phyloP scores from a whole-genome alignment of 2,329 filamentous ascomycete genomes.

The Penicillium thymicola region DNA sequence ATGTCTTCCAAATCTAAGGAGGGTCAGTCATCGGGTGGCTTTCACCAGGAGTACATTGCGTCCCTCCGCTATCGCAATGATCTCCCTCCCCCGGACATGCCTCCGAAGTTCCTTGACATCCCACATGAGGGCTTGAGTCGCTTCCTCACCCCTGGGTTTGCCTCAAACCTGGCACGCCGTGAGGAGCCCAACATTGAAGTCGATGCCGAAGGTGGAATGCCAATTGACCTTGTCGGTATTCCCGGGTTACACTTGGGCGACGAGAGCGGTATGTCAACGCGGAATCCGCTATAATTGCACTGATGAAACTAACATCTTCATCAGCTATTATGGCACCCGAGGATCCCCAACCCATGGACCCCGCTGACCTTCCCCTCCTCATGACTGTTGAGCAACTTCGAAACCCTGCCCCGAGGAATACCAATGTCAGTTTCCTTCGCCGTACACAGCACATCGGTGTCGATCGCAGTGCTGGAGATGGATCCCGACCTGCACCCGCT shows the following conservation, averaged over 20 bases:
- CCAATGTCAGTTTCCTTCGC: constrained; percentile 87
- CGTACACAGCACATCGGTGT: constrained; percentile 85
- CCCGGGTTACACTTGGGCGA: constrained; percentile 93
- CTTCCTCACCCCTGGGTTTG: constrained; percentile 87
- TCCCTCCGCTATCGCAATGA: constrained; percentile 94
- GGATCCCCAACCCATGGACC: constrained; percentile 68
- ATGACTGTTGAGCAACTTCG: constrained; percentile 79
- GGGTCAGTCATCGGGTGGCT: constrained; percentile 42
- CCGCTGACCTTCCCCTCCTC: constrained; percentile 79
- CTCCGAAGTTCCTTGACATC: constrained; percentile 94
- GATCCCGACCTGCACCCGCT: constrained; percentile 26
- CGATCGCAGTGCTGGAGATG: constrained; percentile 34
- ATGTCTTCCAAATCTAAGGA: constrained; percentile 44
- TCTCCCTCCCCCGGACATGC: constrained; percentile 87
- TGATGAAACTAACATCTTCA: constrained; percentile 15
- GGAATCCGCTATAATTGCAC: neutral
- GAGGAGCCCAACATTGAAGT: constrained; percentile 95
- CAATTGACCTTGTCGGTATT: constrained; percentile 89
- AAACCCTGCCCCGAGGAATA: constrained; percentile 72
- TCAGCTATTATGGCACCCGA: constrained; percentile 78
- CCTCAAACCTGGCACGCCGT: constrained; percentile 81
- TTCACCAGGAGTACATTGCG: constrained; percentile 95
- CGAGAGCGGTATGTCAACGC: constrained; percentile 68
- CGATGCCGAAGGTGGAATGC: constrained; percentile 97
- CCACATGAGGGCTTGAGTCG: constrained; percentile 88